Conservation (phyloP, 441 rosid species). For the Bocquillonia castaneifolia region DNA sequence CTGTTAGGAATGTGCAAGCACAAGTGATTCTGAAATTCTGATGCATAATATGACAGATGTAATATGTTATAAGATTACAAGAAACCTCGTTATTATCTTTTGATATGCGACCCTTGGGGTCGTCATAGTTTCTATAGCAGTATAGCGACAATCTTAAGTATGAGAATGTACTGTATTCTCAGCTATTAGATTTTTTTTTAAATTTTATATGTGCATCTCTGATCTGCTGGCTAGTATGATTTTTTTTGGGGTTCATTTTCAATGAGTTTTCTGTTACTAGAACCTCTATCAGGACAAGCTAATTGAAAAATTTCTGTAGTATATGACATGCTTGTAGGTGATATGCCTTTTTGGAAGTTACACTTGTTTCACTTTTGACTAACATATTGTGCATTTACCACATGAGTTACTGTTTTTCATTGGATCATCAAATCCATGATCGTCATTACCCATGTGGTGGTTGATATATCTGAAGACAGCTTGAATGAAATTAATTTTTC, state of each 20-base stretch:
- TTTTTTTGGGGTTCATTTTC: too few species aligned
- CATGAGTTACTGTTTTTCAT: not conserved
- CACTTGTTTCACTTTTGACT: too few species aligned
- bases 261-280: not conserved
- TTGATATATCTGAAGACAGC: too few species aligned
- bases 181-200: too few species aligned
- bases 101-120: not conserved
- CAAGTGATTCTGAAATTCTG: too few species aligned
- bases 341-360: not conserved
- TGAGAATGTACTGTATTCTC: too few species aligned
- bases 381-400: not conserved
- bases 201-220: too few species aligned
- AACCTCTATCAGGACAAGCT: not conserved
- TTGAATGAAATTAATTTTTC: not conserved
- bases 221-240: too few species aligned
- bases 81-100: not conserved
- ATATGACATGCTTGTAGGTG: not conserved
- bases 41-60: not conserved
- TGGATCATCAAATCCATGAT: not conserved
- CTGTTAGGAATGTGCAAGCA: too few species aligned
- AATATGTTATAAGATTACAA: not conserved
- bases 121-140: not conserved
- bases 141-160: not conserved
- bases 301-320: not conserved
- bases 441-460: too few species aligned